Percentiles rank a stretch among this genome's conserved stretches.
Evolutionary conservation across 495 filamentous ascomycete species (phyloP).

Genomic region (Annulohypoxylon maeteangense): DNA sequence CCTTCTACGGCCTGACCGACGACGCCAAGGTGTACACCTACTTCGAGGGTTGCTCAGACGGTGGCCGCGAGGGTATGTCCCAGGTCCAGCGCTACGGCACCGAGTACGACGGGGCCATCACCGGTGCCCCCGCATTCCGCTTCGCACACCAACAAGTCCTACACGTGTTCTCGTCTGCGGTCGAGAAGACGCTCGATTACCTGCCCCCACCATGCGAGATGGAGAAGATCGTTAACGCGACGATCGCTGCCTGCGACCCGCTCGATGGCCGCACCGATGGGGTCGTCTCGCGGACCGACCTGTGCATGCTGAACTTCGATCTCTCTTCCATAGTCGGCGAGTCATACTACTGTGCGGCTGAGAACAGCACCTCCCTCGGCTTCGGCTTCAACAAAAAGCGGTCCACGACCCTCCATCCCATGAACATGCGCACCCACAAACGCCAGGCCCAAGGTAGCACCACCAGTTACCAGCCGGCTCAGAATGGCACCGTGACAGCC

Average conservation of each 20-base stretch:
- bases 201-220: constrained; percentile 63
- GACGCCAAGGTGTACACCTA: constrained; percentile 60
- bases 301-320: constrained; percentile 61
- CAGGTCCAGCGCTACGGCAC: constrained; percentile 63
- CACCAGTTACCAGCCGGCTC: constrained; percentile 46
- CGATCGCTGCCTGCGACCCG: constrained; percentile 62
- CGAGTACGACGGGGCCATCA: constrained; percentile 61
- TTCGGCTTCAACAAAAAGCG: constrained; percentile 22
- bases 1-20: constrained; percentile 49
- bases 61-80: constrained; percentile 62
- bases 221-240: constrained; percentile 61
- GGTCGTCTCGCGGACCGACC: constrained; percentile 62
- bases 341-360: constrained; percentile 60
- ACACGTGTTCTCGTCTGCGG: constrained; percentile 55
- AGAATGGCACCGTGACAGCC: constrained; percentile 55
- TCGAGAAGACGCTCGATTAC: constrained; percentile 61
- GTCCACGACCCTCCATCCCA: not conserved
- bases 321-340: constrained; percentile 56
- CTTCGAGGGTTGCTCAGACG: constrained; percentile 64
- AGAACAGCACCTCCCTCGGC: constrained; percentile 21
- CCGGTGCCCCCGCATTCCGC: constrained; percentile 63
- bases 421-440: not conserved
- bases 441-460: constrained; percentile 14
- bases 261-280: constrained; percentile 64
- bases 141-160: constrained; percentile 61